Base-by-base conservation (phyloP, 2,329 filamentous ascomycete species). In the Aspergillus tamarii region DNA sequence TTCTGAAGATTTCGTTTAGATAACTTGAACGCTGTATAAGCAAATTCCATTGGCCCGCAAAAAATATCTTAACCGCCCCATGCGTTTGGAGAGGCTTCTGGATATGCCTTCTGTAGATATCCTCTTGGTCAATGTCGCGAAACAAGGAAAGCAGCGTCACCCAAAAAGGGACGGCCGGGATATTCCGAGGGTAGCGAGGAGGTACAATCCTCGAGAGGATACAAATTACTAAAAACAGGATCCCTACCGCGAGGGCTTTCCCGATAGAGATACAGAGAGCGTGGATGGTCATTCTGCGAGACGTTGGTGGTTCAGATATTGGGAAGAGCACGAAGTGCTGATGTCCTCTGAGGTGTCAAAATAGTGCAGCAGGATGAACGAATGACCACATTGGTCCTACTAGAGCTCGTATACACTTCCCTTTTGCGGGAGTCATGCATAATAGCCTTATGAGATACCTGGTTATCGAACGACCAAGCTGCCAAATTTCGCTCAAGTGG, bases 11-110 rank as follows among this genome's bases (percentile, higher is more conserved):
- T 46, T 82, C 76, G 9, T 74, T 81, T 32, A 83, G 83, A 68
- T 52, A 52, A 5, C 14, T 8, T 23, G 48, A 32, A 12, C 48
- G 48, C 19, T 52, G 48, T 14, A 52, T 6, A 12, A 52, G 26
- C 28, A 52, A 12, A 21, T 52, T 52, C 48, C 48, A 52, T 19
- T 52, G 48, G 6, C 48, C 48, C 1, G 48, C 48, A 12, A 52
- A 52, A 9, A 80, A 83, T 32, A 83, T 70, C 63, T 82, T 82
- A 55, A 83, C 80, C 4, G 80, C 82, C 4, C 82, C 69, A 57
- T 71, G 19, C 1, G 16, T 34, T 10, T 52, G 48, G 10, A 52
- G 65, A n/a, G 60, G 60, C 6, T 72, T 67, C 43, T 79, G 73
- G 50, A 83, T 74, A 66, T 82, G 81, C 57, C 69, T 63, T 14